Base-by-base conservation (phyloP, 139 green algal genomes). In the Nannochloris sp. region DNA sequence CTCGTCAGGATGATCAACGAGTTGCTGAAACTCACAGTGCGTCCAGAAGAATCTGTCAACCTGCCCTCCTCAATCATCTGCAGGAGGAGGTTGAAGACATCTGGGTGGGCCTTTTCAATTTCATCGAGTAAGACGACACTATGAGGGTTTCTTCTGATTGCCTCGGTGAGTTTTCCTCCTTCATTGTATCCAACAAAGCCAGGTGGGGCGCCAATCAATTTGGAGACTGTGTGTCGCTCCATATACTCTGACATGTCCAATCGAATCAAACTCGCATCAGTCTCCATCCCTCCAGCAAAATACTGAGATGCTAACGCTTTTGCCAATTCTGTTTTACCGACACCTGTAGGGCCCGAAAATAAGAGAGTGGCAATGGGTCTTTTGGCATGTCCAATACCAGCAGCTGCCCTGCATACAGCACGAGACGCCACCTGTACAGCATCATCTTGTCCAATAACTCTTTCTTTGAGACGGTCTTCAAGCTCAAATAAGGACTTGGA, bases 231-330 rank as follows among this genome's bases (percentile, higher is more conserved):
- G 73, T 94, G 86, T 34, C 84, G 72, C 76, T 94, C 89, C 89
- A 95, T 95, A 80, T 95, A 96, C 85, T 99, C 93, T 61, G 72
- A 88, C 93, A 99, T 99, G 83, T 99, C 93, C 37, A 99, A 85
- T 11, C 93, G 87, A 23, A 96, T 78, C 80, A 92, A 71, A n/a
- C 53, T 19, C 23, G 67, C 64, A 44, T 61, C 34, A 36, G 11
- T 44, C 15, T 19, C 21, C 3, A 19, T 21, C 14, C 50, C 23
- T 58, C 50, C 50, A 53, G 68, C 77, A 71, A 81, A 81, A 64
- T 83, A 71, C 19, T 67, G 54, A 14, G 74, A 46, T 24, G 74
- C 62, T 10, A 89, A 73, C 36, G 68, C 64, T 68, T 83, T 83
- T 14, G 75, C 78, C 29, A 94, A 77, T 76, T 94, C 85, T 0